Percentiles rank a stretch among this genome's conserved stretches.
These are phyloP conservation scores for Closterium sp. DNA, from an alignment of 139 green algal species.

Conservation along the genomic window DNA sequence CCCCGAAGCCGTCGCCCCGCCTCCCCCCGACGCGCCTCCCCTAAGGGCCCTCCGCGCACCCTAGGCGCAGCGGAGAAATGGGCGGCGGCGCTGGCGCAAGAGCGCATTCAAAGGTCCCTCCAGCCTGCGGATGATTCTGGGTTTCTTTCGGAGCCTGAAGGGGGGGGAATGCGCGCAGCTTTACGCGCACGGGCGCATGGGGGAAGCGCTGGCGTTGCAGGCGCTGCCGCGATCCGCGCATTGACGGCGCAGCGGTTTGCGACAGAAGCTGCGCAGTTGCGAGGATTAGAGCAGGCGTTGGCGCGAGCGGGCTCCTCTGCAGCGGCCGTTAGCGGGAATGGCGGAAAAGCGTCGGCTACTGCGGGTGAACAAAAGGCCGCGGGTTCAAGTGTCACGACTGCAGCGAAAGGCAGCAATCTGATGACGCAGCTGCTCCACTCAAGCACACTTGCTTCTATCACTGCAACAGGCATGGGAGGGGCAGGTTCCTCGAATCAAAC, in stretches of 20 bases:
- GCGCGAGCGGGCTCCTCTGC: neutral
- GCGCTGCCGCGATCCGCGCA: neutral
- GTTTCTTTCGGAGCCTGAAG: neutral
- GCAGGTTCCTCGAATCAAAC: neutral
- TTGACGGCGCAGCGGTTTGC: neutral
- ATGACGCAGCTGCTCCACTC: neutral
- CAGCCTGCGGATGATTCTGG: neutral
- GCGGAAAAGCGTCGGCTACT: neutral
- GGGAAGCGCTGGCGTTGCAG: neutral
- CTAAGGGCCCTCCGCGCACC: neutral
- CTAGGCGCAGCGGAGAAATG: neutral
- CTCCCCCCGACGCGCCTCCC: neutral
- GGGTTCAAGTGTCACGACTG: neutral
- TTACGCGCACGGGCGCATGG: neutral
- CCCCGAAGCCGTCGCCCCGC: neutral
- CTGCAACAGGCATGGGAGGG: neutral
- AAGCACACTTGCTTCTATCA: neutral
- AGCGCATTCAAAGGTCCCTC: neutral
- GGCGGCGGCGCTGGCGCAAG: neutral
- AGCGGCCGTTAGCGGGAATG: neutral
- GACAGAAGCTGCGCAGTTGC: neutral
- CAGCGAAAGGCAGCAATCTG: neutral
- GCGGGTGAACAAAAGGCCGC: neutral
- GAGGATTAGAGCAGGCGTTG: neutral
- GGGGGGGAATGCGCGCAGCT: neutral